These are phyloP conservation scores for Neofusicoccum sp. DNA, from an alignment of 2,329 filamentous ascomycete species.

Conservation along the genomic window DNA sequence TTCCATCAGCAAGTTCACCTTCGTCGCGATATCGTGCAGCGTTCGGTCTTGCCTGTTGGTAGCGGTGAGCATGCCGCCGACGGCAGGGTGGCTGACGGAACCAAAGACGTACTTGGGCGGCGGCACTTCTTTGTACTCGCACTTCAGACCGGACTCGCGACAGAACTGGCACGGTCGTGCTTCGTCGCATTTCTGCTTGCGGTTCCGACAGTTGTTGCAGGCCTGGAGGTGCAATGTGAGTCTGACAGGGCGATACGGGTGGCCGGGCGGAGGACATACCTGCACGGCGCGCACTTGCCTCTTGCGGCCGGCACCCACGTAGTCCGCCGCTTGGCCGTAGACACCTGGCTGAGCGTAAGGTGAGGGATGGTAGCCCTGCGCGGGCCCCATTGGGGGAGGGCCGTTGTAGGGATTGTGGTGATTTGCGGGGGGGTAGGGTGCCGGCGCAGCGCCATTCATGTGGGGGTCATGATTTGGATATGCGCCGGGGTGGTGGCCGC, in stretches of 20 bases:
- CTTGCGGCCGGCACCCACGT: constrained; percentile 13
- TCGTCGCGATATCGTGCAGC: constrained; percentile 48
- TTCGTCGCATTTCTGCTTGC: constrained; percentile 44
- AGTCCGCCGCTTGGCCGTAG: constrained; percentile 25
- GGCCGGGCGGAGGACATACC: neutral
- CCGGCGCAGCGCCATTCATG: constrained; percentile 31
- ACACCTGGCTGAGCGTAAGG: constrained; percentile 33
- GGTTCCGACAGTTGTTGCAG: constrained; percentile 54
- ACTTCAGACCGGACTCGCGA: constrained; percentile 78
- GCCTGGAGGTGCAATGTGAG: constrained; percentile 58
- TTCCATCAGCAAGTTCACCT: constrained; percentile 26
- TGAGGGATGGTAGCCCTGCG: constrained; percentile 21
- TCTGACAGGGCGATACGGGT: neutral
- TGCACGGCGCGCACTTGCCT: constrained; percentile 18
- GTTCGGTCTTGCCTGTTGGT: constrained; percentile 46
- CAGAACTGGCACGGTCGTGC: constrained; percentile 57
- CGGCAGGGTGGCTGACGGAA: neutral
- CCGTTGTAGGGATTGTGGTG: constrained; percentile 32
- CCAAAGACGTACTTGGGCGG: constrained; percentile 73
- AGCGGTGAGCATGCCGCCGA: constrained; percentile 1
- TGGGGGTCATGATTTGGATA: constrained; percentile 33
- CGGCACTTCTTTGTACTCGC: constrained; percentile 86
- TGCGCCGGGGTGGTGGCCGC: constrained; percentile 33
- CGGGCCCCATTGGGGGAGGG: constrained; percentile 28
- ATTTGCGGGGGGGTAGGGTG: constrained; percentile 31